A percentile compares a stretch with the other conserved stretches of the same genome.
phyloP scores from a whole-genome alignment of 768 basidiomycete species.

The Saitozyma sp. region DNA sequence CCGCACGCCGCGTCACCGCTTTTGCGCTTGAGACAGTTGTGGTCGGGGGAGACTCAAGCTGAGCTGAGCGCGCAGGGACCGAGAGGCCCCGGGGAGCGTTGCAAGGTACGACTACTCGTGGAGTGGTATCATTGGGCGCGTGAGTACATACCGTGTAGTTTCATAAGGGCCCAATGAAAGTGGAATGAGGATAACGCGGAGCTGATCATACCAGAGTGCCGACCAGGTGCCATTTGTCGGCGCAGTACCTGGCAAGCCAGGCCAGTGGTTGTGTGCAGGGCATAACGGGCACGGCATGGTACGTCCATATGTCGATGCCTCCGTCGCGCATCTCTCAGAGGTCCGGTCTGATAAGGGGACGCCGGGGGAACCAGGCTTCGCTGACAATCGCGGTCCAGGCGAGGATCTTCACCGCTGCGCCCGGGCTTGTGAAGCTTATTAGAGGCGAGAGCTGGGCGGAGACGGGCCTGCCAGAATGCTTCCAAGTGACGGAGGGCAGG shows the following conservation, averaged over 20 bases:
- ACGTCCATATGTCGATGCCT: not conserved
- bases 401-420: conserved; percentile 35
- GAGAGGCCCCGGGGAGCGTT: conserved; percentile 12
- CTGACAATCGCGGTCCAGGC: conserved; percentile 18
- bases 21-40: not conserved
- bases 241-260: conserved; percentile 44
- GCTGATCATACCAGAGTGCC: conserved; percentile 12
- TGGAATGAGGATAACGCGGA: not conserved
- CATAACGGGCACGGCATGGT: conserved; percentile 49
- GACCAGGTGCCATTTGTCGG: conserved; percentile 48
- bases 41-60: not conserved
- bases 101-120: conserved; percentile 39
- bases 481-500: conserved; percentile 31
- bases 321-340: not conserved
- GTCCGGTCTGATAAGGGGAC: not conserved
- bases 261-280: conserved; percentile 48
- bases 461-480: conserved; percentile 50
- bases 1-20: not conserved
- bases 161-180: not conserved
- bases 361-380: not conserved
- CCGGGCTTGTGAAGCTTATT: conserved; percentile 43
- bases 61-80: not conserved
- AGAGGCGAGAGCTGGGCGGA: conserved; percentile 41
- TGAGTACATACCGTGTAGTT: not conserved
- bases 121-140: conserved; percentile 42